Percentiles rank a stretch among this genome's conserved stretches.
phyloP scores from a whole-genome alignment of 164 flowering plant species.

The Magnolia kwangsiensis region DNA sequence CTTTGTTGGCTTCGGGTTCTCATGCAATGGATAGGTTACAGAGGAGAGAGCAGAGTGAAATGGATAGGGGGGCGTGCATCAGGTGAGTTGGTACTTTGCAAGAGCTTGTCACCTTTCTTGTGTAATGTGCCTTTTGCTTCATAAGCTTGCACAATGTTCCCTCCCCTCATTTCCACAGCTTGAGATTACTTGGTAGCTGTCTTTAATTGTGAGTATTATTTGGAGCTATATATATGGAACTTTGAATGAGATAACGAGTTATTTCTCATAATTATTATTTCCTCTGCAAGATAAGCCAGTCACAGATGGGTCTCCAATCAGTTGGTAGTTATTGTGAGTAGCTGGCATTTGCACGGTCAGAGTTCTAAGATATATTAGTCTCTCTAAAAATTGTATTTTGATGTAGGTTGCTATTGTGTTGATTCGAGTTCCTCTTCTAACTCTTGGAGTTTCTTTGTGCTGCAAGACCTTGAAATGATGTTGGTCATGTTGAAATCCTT shows the following conservation, averaged over 20 bases:
- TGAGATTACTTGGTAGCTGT: neutral
- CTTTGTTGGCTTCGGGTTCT: constrained; percentile 4
- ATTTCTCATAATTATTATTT: neutral
- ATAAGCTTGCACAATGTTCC: neutral
- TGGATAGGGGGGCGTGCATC: constrained; percentile 10
- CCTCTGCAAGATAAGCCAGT: neutral
- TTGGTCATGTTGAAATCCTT: too few species aligned
- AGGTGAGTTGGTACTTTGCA: constrained; percentile 1
- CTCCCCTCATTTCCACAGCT: neutral
- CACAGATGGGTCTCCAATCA: neutral
- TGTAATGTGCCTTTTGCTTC: neutral
- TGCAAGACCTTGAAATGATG: too few species aligned
- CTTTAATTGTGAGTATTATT: neutral
- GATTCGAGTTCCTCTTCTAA: neutral
- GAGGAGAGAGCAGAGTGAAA: constrained; percentile 10
- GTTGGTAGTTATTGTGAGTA: neutral
- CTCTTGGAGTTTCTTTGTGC: neutral
- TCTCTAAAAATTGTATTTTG: neutral
- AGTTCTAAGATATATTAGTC: neutral
- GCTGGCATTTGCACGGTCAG: neutral
- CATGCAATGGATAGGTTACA: constrained; percentile 12
- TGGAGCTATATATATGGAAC: neutral
- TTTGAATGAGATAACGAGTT: neutral
- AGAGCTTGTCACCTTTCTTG: neutral
- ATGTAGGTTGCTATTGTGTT: neutral